Conservation (phyloP, 1,284 basidiomycete genomes). For the Flammula alnicola region DNA sequence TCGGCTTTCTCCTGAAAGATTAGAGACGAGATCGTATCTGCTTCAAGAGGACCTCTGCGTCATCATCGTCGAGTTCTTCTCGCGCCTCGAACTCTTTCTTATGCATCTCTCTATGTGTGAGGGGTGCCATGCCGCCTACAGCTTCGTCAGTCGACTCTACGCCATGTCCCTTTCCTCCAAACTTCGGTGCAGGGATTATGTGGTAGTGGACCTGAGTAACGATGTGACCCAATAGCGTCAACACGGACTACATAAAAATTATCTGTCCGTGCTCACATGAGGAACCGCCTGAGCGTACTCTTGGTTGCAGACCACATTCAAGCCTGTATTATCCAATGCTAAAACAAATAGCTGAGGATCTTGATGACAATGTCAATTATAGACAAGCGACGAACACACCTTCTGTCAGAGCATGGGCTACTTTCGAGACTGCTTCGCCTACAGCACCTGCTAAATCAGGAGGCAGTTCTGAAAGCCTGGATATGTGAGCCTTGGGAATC, state of each 20-base stretch:
- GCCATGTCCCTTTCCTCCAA: slow-evolving; percentile 23
- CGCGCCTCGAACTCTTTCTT: slow-evolving; percentile 59
- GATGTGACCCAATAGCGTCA: too few relatives aligned
- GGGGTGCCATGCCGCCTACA: slow-evolving; percentile 30
- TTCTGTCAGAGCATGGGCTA: slow-evolving; percentile 64
- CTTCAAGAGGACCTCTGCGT: slow-evolving; percentile 50
- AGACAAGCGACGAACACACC: slow-evolving; percentile 41
- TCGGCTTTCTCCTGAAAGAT: neutral
- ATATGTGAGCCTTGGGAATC: slow-evolving; percentile 66
- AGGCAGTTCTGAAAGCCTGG: slow-evolving; percentile 67
- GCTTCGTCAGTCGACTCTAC: slow-evolving; percentile 24
- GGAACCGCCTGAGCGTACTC: slow-evolving; percentile 82
- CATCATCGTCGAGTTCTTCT: slow-evolving; percentile 61
- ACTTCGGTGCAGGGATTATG: slow-evolving; percentile 72
- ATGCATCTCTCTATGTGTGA: slow-evolving; percentile 57
- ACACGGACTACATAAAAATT: too few relatives aligned
- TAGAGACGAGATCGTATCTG: slow-evolving; percentile 42
- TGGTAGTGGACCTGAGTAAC: slow-evolving; percentile 73
- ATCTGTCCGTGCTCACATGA: slow-evolving; percentile 67
- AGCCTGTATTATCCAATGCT: slow-evolving; percentile 68
- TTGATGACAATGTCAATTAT: neutral
- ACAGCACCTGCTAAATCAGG: slow-evolving; percentile 61
- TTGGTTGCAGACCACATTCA: slow-evolving; percentile 80
- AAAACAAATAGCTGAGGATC: neutral
- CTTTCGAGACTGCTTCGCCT: slow-evolving; percentile 61